Evolutionary conservation across 768 basidiomycete genomes (phyloP), one percentile per base, ranked within the genome.

Genomic region (Agrocybe praecox): DNA sequence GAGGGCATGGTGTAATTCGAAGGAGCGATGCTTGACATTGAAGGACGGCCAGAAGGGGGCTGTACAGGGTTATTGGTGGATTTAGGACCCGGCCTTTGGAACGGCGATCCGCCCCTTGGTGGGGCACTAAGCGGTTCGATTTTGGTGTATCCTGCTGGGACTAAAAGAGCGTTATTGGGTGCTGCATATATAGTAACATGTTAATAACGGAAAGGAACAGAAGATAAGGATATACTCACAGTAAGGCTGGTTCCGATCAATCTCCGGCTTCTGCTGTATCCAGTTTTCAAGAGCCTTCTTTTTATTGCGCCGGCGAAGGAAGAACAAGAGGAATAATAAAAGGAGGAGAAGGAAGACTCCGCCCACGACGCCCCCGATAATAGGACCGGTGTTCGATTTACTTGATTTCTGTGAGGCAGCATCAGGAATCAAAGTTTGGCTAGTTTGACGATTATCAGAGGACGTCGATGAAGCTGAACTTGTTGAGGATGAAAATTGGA

Each of bases 211-310:
- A 18, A 18, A 29, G 18, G 9, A 45, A 29, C 26, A n/a, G 29
- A 8, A 43, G 22, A 23, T 18, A 26, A 53, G 19, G 6, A 15
- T 44, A 44, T 9, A 49, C 29, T 18, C 14, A 49, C 48, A 17
- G 23, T n/a, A 23, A 7, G 52, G 11, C 21, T 14, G 21, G 26
- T 29, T 53, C 22, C 33, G 45, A 55, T 55, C 46, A 34, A 48
- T 36, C 46, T 55, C 53, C 6, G 26, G 45, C 46, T 55, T 55
- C 15, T 45, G 53, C 11, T 21, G 46, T 40, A 21, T 48, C n/a
- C 11, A 19, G 11, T 36, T n/a, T 12, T 48, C 33, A 18, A 21
- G 24, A 46, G 18, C 14, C 9, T 11, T 21, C 17, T 17, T 22
- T 47, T 45, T 55, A 6, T 34, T 44, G 14, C 29, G 46, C 2